Percentiles rank a stretch among this genome's conserved stretches.
These are phyloP conservation scores for Cadophora sp. DNA, from an alignment of 2,329 filamentous ascomycete genomes.

Conservation along the genomic window DNA sequence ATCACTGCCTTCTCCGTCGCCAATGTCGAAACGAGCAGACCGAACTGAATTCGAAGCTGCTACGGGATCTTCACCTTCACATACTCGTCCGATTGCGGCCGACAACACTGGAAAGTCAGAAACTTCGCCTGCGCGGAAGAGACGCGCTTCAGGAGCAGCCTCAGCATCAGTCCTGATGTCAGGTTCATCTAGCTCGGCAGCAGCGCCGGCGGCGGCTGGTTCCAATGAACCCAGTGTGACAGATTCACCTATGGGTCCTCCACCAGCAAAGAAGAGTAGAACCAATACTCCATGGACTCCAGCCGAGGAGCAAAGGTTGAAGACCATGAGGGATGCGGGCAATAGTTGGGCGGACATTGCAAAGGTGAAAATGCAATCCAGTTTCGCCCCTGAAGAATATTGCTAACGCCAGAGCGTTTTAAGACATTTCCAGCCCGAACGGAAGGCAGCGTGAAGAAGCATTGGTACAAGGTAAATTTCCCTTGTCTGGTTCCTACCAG, in stretches of 20 bases:
- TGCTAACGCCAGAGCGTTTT: background rate
- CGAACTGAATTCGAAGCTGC: conserved; percentile 36
- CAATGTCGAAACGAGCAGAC: conserved; percentile 45
- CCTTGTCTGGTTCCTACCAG: background rate
- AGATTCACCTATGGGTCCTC: conserved; percentile 52
- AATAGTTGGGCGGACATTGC: conserved; percentile 98
- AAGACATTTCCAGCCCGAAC: conserved; percentile 92
- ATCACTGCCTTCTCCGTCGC: conserved; percentile 27
- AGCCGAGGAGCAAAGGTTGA: conserved; percentile 88
- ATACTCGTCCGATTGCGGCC: conserved; percentile 32
- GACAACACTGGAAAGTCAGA: conserved; percentile 38
- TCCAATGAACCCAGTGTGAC: conserved; percentile 38
- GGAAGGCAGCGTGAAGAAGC: conserved; percentile 98
- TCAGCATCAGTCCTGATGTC: conserved; percentile 38
- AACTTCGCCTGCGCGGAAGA: conserved; percentile 37
- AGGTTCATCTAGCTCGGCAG: conserved; percentile 30
- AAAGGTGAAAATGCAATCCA: conserved; percentile 66
- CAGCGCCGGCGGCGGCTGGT: conserved; percentile 24
- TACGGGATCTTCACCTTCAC: conserved; percentile 36
- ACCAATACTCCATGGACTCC: conserved; percentile 99
- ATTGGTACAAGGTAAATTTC: conserved; percentile 89
- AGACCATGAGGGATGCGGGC: conserved; percentile 91
- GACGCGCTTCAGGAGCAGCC: conserved; percentile 36
- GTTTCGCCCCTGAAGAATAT: conserved; percentile 36
- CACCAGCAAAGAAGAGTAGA: conserved; percentile 85